Evolutionary conservation across 2,329 filamentous ascomycete species (phyloP).

Genomic region (Penicillium sp.): DNA sequence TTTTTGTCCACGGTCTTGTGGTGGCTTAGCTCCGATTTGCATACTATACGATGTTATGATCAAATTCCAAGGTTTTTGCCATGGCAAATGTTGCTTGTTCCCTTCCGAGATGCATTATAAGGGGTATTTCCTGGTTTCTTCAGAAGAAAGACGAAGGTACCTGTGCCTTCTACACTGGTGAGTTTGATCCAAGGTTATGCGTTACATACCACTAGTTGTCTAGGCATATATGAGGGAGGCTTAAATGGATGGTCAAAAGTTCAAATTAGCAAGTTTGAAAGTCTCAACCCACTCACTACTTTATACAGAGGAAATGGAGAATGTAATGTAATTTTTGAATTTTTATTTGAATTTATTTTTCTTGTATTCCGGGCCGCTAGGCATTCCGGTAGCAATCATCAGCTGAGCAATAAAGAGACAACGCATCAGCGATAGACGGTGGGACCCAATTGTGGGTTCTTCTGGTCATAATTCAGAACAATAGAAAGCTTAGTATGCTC

Average conservation of each 20-base stretch:
- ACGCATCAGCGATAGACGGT: not conserved
- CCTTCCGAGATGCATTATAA: not conserved
- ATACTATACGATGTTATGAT: slow-evolving; percentile 17
- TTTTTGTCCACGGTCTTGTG: not conserved
- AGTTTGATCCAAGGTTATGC: too few relatives aligned
- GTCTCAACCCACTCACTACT: too few relatives aligned
- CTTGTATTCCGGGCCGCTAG: not conserved
- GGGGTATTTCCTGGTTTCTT: too few relatives aligned
- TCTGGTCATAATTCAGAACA: slow-evolving; percentile 15
- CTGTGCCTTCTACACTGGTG: too few relatives aligned
- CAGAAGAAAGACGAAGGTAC: too few relatives aligned
- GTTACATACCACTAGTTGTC: too few relatives aligned
- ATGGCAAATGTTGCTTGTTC: not conserved
- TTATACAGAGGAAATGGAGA: too few relatives aligned
- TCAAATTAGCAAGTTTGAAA: too few relatives aligned
- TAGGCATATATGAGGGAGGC: not conserved
- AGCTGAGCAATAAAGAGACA: not conserved
- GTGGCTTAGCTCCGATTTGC: not conserved
- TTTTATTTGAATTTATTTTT: not conserved
- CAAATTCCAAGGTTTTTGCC: not conserved
- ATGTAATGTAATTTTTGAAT: not conserved
- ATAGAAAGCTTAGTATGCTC: not conserved
- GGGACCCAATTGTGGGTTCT: slow-evolving; percentile 2
- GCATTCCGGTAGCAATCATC: not conserved
- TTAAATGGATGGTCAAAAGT: not conserved